These are phyloP conservation scores for Cetraspora pellucida DNA, from an alignment of 192 early-diverging fungal species.

Conservation along the genomic window DNA sequence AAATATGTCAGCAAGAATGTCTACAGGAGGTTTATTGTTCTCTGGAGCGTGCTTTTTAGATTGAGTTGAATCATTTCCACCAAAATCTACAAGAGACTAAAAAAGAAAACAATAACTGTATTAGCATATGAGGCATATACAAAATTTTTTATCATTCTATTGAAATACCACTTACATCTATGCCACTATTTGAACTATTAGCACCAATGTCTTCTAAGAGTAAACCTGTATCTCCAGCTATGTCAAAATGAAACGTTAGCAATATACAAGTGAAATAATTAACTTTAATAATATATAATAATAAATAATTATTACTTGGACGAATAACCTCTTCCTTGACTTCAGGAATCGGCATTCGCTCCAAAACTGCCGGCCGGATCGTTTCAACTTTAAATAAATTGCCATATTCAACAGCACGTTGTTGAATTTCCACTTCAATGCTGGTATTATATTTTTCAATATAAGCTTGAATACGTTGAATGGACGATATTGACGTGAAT, in stretches of 20 bases:
- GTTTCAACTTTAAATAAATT: slow-evolving; percentile 75
- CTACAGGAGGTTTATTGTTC: slow-evolving; percentile 39
- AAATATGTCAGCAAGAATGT: slow-evolving; percentile 79
- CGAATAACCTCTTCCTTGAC: slow-evolving; percentile 44
- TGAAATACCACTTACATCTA: not conserved
- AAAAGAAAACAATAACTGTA: slow-evolving; percentile 6
- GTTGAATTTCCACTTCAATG: slow-evolving; percentile 91
- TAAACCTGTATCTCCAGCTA: not conserved
- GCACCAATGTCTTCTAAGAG: not conserved
- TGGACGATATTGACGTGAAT: slow-evolving; percentile 58
- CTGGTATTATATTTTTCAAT: slow-evolving; percentile 66
- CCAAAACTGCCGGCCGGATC: slow-evolving; percentile 80
- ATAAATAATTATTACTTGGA: slow-evolving; percentile 26
- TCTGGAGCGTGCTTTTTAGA: not conserved
- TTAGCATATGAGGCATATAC: not conserved
- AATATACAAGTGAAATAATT: not conserved
- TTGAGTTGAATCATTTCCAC: slow-evolving; percentile 51
- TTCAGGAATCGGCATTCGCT: slow-evolving; percentile 91
- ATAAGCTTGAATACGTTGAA: slow-evolving; percentile 57
- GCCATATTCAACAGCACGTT: slow-evolving; percentile 90
- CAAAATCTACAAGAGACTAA: slow-evolving; percentile 67
- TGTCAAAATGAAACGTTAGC: not conserved
- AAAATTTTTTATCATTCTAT: not conserved
- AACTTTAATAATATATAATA: not conserved
- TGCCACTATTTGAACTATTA: not conserved